Conservation (phyloP, 2,329 filamentous ascomycete genomes). For the Mycosphaerella sp. region DNA sequence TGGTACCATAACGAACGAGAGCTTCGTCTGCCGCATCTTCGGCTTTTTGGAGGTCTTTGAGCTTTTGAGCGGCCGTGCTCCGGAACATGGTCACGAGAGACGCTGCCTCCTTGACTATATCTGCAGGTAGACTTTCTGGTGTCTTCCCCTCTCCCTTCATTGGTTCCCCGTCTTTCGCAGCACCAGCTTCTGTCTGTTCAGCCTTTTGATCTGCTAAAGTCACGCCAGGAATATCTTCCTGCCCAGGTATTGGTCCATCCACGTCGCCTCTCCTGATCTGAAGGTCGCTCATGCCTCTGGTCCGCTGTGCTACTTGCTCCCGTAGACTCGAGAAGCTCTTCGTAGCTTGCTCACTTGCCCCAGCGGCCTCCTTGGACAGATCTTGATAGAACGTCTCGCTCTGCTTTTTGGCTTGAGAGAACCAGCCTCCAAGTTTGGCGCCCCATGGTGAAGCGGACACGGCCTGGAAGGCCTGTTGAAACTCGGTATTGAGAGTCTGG, state of each 20-base stretch:
- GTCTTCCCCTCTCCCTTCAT: constrained; percentile 20
- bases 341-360: constrained; percentile 62
- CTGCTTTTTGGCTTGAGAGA: constrained; percentile 85
- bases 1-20: constrained; percentile 81
- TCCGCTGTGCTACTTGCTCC: constrained; percentile 29
- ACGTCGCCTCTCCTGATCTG: constrained; percentile 11
- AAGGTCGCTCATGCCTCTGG: constrained; percentile 23
- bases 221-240: constrained; percentile 26
- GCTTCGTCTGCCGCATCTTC: constrained; percentile 97
- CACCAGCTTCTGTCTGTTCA: constrained; percentile 5
- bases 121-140: constrained; percentile 43
- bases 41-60: constrained; percentile 83
- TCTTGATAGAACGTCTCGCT: constrained; percentile 84
- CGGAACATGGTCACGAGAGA: constrained; percentile 66
- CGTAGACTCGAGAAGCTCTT: constrained; percentile 70
- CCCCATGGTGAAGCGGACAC: constrained; percentile 92
- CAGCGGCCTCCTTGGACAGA: constrained; percentile 71
- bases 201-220: background rate
- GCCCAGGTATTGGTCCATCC: constrained; percentile 25
- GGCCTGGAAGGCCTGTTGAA: constrained; percentile 92
- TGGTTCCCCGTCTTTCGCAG: constrained; percentile 3
- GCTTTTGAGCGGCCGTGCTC: constrained; percentile 40
- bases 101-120: constrained; percentile 51
- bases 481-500: constrained; percentile 64
- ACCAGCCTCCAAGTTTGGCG: constrained; percentile 75